Percentiles rank a stretch among this genome's conserved stretches.
Conservation (phyloP, 306 rosid genomes). For the Cucurbita maxima region DNA sequence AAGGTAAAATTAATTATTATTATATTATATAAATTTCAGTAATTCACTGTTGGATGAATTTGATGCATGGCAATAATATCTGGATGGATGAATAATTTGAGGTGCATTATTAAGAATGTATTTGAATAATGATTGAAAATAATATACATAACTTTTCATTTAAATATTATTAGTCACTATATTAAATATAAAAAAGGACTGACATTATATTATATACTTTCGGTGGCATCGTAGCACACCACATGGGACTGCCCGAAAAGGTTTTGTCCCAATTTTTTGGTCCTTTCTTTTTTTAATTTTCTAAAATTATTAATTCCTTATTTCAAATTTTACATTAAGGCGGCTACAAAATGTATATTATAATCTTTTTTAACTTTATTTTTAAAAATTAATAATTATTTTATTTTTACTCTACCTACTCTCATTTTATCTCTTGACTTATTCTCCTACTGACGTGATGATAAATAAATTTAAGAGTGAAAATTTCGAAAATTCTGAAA, state of each 20-base stretch:
- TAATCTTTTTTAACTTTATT: too few species aligned
- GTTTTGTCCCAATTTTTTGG: background rate
- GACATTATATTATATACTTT: conserved; percentile 1
- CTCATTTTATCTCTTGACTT: too few species aligned
- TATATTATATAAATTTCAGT: background rate
- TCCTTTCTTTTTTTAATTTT: background rate
- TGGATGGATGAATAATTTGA: background rate
- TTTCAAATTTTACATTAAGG: background rate
- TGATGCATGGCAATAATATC: background rate
- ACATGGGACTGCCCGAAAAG: conserved; percentile 2
- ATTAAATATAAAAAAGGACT: background rate
- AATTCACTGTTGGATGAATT: background rate
- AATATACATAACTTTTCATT: background rate
- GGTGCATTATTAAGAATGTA: background rate
- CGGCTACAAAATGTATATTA: background rate
- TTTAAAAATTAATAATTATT: too few species aligned
- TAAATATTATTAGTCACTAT: background rate
- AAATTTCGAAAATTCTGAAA: too few species aligned
- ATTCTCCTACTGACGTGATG: too few species aligned
- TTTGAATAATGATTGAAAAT: background rate
- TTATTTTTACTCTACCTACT: too few species aligned
- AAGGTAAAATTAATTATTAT: too few species aligned
- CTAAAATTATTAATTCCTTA: background rate
- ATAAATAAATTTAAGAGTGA: too few species aligned
- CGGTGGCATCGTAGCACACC: conserved; percentile 3